Evolutionary conservation across 805 yeast species (phyloP), one percentile per base, ranked within the genome.

Genomic region (Candida ascalaphidarum): DNA sequence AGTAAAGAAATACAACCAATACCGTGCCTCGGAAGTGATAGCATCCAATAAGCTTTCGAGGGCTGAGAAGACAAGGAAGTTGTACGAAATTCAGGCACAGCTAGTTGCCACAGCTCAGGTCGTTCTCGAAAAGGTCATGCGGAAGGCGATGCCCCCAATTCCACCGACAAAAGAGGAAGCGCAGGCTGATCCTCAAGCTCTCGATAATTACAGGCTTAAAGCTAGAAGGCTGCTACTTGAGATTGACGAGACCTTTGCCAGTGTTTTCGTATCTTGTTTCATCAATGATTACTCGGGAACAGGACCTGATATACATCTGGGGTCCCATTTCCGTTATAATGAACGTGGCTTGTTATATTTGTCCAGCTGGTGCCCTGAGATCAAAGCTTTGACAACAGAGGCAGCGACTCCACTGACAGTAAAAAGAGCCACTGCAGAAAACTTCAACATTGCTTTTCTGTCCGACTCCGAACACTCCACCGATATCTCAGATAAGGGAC

Each of bases 351-450:
- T 62, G 25, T 28, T 39, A 15, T 56, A 54, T 25, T 39, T 61
- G 25, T 39, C 37, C 14, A 37, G 42, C 6, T 58, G 64, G 63
- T 43, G 52, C 31, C 58, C 62, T 5, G 63, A 58, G 27, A 36
- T 58, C n/a, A 39, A 38, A 4, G 15, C 27, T 4, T 23, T 53
- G 30, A 33, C 11, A 32, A 36, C 8, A 13, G 31, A n/a, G 21
- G 42, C 12, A 37, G 30, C 19, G 19, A 26, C 11, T 17, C 25
- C 6, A 48, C 48, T 4, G 49, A 44, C 25, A n/a, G 21, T 4
- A 25, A 25, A 31, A 13, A 27, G 30, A 14, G 37, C 42, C 7
- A 18, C 37, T 4, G 34, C 29, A 7, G 22, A 30, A n/a, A 26
- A 19, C 4, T 14, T 14, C 16, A 18, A 7, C 19, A 16, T 13